A percentile compares a stretch with the other conserved stretches of the same genome.
phyloP scores from a whole-genome alignment of 192 early-diverging fungal species.

The Obelidium mucronatum region DNA sequence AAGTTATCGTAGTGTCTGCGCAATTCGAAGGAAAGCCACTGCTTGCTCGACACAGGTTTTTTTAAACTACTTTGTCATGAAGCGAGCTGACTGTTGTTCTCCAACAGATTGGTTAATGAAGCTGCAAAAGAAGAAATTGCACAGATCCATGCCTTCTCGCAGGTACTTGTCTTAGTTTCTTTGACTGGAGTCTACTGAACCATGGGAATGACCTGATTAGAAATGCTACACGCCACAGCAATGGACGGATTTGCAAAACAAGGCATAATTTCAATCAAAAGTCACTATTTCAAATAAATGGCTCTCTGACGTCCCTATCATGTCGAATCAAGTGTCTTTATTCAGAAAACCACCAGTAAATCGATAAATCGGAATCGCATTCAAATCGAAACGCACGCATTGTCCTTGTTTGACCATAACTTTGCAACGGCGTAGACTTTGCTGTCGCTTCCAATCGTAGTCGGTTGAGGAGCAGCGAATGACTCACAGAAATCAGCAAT shows the following conservation, averaged over 20 bases:
- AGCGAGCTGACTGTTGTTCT: not conserved
- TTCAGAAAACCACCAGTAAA: too few species aligned
- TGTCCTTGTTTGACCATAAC: not conserved
- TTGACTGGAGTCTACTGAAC: not conserved
- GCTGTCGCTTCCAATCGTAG: not conserved
- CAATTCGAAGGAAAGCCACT: slow-evolving; percentile 74
- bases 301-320: too few species aligned
- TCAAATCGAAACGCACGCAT: not conserved
- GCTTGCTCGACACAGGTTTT: slow-evolving; percentile 73
- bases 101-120: slow-evolving; percentile 74
- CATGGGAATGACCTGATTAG: slow-evolving; percentile 39
- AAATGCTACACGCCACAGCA: slow-evolving; percentile 76
- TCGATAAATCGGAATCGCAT: not conserved
- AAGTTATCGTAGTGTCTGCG: slow-evolving; percentile 78
- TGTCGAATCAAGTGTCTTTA: not conserved
- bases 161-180: slow-evolving; percentile 56
- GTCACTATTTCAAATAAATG: too few species aligned
- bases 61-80: not conserved
- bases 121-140: slow-evolving; percentile 79
- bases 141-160: slow-evolving; percentile 85
- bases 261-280: too few species aligned
- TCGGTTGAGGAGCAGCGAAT: not conserved
- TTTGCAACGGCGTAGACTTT: not conserved
- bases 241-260: slow-evolving; percentile 47
- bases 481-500: not conserved